phyloP scores from a whole-genome alignment of 345 rosid genomes.

The Sisymbrium irio region DNA sequence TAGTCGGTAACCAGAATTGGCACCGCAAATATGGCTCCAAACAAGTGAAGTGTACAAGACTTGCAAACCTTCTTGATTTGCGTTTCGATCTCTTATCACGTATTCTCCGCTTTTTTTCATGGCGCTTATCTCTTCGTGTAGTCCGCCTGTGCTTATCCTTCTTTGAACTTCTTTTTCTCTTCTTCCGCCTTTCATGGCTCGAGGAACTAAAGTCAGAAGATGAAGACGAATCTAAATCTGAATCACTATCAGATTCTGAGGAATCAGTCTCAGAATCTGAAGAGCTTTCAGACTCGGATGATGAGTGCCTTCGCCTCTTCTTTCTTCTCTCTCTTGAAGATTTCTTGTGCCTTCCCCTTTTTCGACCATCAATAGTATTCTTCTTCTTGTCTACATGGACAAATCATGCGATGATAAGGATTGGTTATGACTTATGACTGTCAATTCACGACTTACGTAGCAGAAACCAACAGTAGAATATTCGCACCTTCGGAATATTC shows the following conservation, averaged over 20 bases:
- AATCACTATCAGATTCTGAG: conserved; percentile 78
- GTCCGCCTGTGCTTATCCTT: conserved; percentile 67
- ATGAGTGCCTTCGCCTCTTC: conserved; percentile 66
- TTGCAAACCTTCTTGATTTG: conserved; percentile 67
- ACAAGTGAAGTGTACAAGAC: conserved; percentile 18
- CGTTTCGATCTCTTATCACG: conserved; percentile 71
- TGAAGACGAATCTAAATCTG: conserved; percentile 59
- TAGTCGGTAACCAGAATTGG: background rate
- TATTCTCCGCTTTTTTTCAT: conserved; percentile 67
- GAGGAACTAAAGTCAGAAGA: conserved; percentile 85
- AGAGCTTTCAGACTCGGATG: conserved; percentile 84
- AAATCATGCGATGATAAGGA: conserved; percentile 17
- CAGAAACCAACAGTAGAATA: conserved; percentile 6
- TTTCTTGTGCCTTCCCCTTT: conserved; percentile 66
- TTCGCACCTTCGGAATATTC: conserved; percentile 60
- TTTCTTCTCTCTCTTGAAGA: conserved; percentile 69
- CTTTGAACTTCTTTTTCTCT: conserved; percentile 75
- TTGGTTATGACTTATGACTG: background rate
- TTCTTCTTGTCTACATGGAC: conserved; percentile 54
- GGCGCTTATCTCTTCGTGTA: conserved; percentile 71
- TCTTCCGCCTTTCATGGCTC: conserved; percentile 79
- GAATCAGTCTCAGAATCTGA: conserved; percentile 72
- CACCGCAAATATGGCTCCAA: background rate
- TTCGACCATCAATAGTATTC: conserved; percentile 42
- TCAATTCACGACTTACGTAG: background rate